phyloP scores from a whole-genome alignment of 768 basidiomycete genomes.

The Naganishia randhawae region DNA sequence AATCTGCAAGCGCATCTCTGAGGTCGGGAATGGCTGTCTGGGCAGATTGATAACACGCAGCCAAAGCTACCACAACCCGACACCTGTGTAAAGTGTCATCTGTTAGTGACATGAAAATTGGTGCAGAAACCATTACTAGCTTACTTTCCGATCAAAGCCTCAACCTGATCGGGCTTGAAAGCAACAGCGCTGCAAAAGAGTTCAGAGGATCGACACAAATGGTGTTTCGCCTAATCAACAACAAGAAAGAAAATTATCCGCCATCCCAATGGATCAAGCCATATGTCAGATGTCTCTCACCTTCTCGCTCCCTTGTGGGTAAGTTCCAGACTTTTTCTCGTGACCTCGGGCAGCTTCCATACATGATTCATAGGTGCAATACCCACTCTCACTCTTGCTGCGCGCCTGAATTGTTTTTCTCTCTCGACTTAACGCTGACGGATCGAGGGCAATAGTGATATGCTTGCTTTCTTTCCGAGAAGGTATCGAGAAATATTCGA shows the following conservation, averaged over 20 bases:
- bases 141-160: conserved; percentile 41
- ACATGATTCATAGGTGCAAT: conserved; percentile 39
- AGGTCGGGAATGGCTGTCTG: conserved; percentile 36
- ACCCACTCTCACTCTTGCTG: conserved; percentile 19
- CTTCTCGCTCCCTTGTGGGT: conserved; percentile 44
- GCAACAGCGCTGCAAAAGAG: conserved; percentile 39
- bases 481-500: not conserved
- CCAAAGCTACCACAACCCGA: conserved; percentile 41
- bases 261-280: not conserved
- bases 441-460: conserved; percentile 4
- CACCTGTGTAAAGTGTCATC: conserved; percentile 25
- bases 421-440: not conserved
- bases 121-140: not conserved
- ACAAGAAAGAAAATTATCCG: not conserved
- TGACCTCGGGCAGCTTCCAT: conserved; percentile 47
- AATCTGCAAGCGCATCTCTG: conserved; percentile 33
- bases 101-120: too few relatives aligned
- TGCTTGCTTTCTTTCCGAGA: conserved; percentile 2
- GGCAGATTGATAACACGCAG: conserved; percentile 42
- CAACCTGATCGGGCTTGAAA: conserved; percentile 34
- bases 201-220: conserved; percentile 45
- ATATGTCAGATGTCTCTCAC: not conserved
- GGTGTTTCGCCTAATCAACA: conserved; percentile 40
- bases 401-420: conserved; percentile 3
- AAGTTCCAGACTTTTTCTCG: conserved; percentile 42